These are phyloP conservation scores for Nitzschia sp. DNA, from an alignment of 108 stramenopile genomes.

Conservation along the genomic window DNA sequence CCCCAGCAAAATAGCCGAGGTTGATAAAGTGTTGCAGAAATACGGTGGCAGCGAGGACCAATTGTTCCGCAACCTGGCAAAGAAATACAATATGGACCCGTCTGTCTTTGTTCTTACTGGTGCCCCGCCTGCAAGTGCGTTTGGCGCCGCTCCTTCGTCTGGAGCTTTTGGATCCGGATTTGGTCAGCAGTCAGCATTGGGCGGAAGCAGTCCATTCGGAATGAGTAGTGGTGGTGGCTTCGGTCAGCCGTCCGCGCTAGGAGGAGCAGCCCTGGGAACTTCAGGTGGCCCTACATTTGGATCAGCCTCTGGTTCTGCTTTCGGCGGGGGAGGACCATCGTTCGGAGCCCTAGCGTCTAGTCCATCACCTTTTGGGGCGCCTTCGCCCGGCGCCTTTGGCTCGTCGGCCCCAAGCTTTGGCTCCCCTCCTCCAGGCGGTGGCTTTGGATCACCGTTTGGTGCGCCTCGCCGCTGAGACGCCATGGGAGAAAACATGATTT, in stretches of 20 bases:
- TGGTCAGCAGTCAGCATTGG: slow-evolving; percentile 46
- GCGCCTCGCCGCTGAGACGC: slow-evolving; percentile 40
- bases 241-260: slow-evolving; percentile 44
- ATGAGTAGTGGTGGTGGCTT: slow-evolving; percentile 48
- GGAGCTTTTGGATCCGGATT: slow-evolving; percentile 34
- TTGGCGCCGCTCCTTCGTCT: slow-evolving; percentile 24
- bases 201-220: slow-evolving; percentile 42
- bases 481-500: too few species aligned
- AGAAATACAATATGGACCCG: slow-evolving; percentile 84
- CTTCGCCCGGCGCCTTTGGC: slow-evolving; percentile 25
- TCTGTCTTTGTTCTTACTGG: slow-evolving; percentile 64
- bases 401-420: slow-evolving; percentile 38
- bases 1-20: slow-evolving; percentile 72
- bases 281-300: slow-evolving; percentile 35
- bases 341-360: slow-evolving; percentile 50
- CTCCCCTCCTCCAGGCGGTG: slow-evolving; percentile 21
- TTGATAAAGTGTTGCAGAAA: slow-evolving; percentile 79
- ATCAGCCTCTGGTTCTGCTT: slow-evolving; percentile 28
- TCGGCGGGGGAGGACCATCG: slow-evolving; percentile 21
- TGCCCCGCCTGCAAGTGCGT: slow-evolving; percentile 28
- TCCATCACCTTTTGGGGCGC: slow-evolving; percentile 41
- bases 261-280: slow-evolving; percentile 34
- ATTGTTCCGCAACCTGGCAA: slow-evolving; percentile 80
- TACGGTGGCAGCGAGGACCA: slow-evolving; percentile 82
- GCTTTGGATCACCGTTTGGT: slow-evolving; percentile 55